Evolutionary conservation across 371 early-diverging fungal genomes (phyloP), one percentile per base, ranked within the genome.

Genomic region (Mortierella sp.): DNA sequence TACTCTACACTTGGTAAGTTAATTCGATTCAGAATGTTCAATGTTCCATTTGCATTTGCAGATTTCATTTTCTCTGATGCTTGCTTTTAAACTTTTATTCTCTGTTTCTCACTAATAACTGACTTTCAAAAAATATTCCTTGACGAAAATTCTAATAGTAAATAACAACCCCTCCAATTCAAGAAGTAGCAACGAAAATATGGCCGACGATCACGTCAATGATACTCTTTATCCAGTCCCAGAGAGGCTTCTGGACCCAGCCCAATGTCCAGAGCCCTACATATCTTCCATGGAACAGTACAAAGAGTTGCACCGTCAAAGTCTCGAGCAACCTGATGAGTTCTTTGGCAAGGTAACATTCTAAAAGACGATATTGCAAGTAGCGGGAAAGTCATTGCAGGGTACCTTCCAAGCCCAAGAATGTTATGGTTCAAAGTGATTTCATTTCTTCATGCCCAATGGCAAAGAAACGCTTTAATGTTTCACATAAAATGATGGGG

Each of bases 321-420:
- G 93, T 76, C 86, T 97, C 62, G 86, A 90, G 37, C 70, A 96
- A 42, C 96, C 97, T 19, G 87, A 89, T n/a, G 80, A 75, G 37
- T 98, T 97, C 86, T 98, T 93, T 87, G 91, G 93, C 77, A 89
- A 94, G 86, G 93, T 94, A 87, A 68, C 22, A 6, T 47, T 47
- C 47, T 22, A 1, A n/a, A n/a, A 51, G 26, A 51, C 6, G 28
- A 51, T 9, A 51, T 5, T 6, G 26, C 22, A 17, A 51, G 10
- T 9, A n/a, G 45, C 12, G n/a, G 15, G 45, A 45, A 15, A 17
- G n/a, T 15, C 3, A 45, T 3, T 3, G 45, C 12, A 15, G 15
- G n/a, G 45, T 45, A 13, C 45, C 45, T 45, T 45, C 15, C 45
- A 45, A 45, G 15, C n/a, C 35, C 6, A 35, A 9, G 9, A 35